Evolutionary conservation across 176 grass and related monocot genomes (phyloP).

Genomic region (Musa schizocarpa): DNA sequence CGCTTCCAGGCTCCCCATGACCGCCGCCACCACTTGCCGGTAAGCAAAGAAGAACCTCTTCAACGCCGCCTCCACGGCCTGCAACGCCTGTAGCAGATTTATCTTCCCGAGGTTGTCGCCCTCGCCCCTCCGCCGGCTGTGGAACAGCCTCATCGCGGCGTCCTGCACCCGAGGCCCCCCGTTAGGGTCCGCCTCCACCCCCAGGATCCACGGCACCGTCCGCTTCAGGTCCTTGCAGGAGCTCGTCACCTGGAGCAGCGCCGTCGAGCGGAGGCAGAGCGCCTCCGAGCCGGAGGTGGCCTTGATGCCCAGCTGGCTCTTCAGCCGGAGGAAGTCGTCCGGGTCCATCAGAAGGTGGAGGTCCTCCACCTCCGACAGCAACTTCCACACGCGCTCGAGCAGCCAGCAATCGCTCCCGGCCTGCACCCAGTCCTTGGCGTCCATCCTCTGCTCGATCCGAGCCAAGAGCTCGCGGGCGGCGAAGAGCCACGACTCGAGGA

Average conservation of each 20-base stretch:
- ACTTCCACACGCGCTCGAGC: slow-evolving; percentile 76
- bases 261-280: slow-evolving; percentile 65
- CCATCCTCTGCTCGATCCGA: slow-evolving; percentile 44
- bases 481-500: slow-evolving; percentile 83
- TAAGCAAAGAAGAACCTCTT: slow-evolving; percentile 84
- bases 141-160: slow-evolving; percentile 75
- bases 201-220: slow-evolving; percentile 61
- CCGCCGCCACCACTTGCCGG: slow-evolving; percentile 49
- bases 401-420: slow-evolving; percentile 77
- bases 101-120: slow-evolving; percentile 50
- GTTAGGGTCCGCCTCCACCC: slow-evolving; percentile 73
- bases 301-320: slow-evolving; percentile 66
- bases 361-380: slow-evolving; percentile 75
- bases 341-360: slow-evolving; percentile 89
- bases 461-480: slow-evolving; percentile 42
- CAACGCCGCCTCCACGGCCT: slow-evolving; percentile 59
- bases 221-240: slow-evolving; percentile 54
- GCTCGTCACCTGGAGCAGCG: slow-evolving; percentile 43
- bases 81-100: slow-evolving; percentile 68
- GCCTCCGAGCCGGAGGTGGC: slow-evolving; percentile 41
- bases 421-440: slow-evolving; percentile 45
- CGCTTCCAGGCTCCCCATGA: slow-evolving; percentile 65
- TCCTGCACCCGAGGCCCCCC: slow-evolving; percentile 88
- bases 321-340: slow-evolving; percentile 83
- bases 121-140: slow-evolving; percentile 53